Base-by-base conservation (phyloP, 331 rosid genomes). In the Quercus phellos region DNA sequence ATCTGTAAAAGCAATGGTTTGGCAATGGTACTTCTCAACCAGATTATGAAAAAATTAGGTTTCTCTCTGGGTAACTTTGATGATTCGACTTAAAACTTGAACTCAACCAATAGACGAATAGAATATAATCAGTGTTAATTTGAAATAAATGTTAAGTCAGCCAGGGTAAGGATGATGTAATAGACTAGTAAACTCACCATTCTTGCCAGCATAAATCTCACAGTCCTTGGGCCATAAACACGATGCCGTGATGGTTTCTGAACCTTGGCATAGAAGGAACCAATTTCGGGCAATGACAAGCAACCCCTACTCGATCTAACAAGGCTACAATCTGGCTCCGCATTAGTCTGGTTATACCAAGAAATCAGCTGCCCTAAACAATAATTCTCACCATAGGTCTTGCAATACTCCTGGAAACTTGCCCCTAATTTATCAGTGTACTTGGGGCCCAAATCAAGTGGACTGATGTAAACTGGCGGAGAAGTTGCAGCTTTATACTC, bases 371-470 rank as follows among this genome's bases (percentile, higher is more conserved):
- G 99, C 78, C 98, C 97, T 81, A 95, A 85, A 86, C 99, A 95
- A 85, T 95, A 95, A 77, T 91, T 93, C 84, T 86, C 94, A 73
- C 97, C 93, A 42, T 93, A 93, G 0, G 89, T 90, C 88, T 95
- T 95, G 63, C 90, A 73, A 76, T 91, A 93, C 90, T 95, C 97
- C 84, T 85, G 97, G 79, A 90, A 79, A 74, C 85, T 96, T 61
- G 90, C 79, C 83, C 98, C 99, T 85, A 88, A 55, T 83, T 88
- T 93, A 72, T 90, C 91, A 61, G 88, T 54, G 73, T 64, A 93
- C 89, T 95, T 95, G 79, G 99, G 98, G 59, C 99, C 99, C 86
- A 95, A 84, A 90, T 95, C 99, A 78, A 93, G 98, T 56, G 99
- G 96, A 89, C 99, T 95, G 78, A 95, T 95, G 90, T 87, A 89